These are phyloP conservation scores for Helicostylum pulchrum DNA, from an alignment of 192 early-diverging fungal genomes.

Conservation along the genomic window DNA sequence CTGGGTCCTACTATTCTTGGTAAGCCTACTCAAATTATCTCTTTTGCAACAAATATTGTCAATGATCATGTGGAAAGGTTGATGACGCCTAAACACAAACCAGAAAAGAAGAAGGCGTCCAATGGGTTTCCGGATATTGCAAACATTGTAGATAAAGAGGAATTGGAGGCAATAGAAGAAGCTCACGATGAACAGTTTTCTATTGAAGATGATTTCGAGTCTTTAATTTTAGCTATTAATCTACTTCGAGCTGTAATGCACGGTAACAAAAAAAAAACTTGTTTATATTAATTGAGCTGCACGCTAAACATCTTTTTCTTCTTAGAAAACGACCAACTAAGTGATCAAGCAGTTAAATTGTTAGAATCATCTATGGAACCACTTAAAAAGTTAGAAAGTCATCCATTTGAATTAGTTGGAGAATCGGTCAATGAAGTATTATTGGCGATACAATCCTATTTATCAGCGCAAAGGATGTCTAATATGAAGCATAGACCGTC, in stretches of 20 bases:
- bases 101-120: background rate
- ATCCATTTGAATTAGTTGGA: conserved; percentile 40
- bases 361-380: conserved; percentile 31
- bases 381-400: conserved; percentile 36
- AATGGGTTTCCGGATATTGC: conserved; percentile 11
- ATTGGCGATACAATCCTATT: conserved; percentile 42
- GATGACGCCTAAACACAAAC: conserved; percentile 1
- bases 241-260: conserved; percentile 62
- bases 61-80: conserved; percentile 44
- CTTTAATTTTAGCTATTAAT: conserved; percentile 55
- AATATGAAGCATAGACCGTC: conserved; percentile 10
- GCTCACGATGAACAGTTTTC: conserved; percentile 33
- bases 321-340: conserved; percentile 46
- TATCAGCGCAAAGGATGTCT: conserved; percentile 31
- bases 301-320: background rate
- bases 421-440: conserved; percentile 45
- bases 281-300: background rate
- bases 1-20: conserved; percentile 73
- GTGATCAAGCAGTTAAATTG: conserved; percentile 40
- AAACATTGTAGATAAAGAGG: conserved; percentile 33
- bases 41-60: conserved; percentile 61
- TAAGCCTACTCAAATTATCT: conserved; percentile 73
- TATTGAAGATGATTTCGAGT: conserved; percentile 52
- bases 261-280: conserved; percentile 35
- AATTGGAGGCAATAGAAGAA: conserved; percentile 22